A percentile compares a stretch with the other conserved stretches of the same genome.
Conservation (phyloP, 768 basidiomycete species). For the Lactarius hatsudake region DNA sequence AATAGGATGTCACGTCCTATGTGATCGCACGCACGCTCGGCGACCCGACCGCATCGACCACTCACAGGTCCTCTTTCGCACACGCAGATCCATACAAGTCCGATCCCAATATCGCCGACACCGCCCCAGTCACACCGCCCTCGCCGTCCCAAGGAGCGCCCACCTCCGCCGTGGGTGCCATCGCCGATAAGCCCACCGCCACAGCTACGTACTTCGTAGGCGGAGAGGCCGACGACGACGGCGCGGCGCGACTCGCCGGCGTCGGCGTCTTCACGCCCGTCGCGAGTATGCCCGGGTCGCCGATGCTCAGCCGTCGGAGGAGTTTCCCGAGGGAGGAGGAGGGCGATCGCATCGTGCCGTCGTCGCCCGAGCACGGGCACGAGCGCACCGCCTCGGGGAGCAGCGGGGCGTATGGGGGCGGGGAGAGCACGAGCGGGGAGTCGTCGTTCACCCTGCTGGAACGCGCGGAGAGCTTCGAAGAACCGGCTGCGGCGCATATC, state of each 20-base stretch:
- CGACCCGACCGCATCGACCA: conserved; percentile 69
- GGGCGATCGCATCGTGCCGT: background rate
- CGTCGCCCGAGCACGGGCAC: background rate
- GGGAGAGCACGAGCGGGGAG: conserved; percentile 24
- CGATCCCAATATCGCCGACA: background rate
- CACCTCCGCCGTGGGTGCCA: conserved; percentile 3
- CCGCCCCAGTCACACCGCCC: background rate
- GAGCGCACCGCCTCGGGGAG: conserved; percentile 7
- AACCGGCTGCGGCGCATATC: conserved; percentile 14
- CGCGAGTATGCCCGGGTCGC: conserved; percentile 63
- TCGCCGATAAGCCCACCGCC: background rate
- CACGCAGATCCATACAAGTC: background rate
- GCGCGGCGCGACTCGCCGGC: conserved; percentile 47
- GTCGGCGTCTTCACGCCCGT: conserved; percentile 74
- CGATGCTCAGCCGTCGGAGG: conserved; percentile 38
- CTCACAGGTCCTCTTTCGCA: conserved; percentile 41
- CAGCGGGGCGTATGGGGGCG: background rate
- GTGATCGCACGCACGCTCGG: conserved; percentile 81
- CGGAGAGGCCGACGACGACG: conserved; percentile 10
- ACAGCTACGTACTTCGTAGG: conserved; percentile 12
- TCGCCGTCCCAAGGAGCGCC: background rate
- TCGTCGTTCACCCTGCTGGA: conserved; percentile 38
- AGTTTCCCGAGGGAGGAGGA: conserved; percentile 1
- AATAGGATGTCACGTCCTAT: conserved; percentile 76
- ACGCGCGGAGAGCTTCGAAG: conserved; percentile 28